phyloP scores from a whole-genome alignment of 345 rosid genomes.

The Brassica cretica region DNA sequence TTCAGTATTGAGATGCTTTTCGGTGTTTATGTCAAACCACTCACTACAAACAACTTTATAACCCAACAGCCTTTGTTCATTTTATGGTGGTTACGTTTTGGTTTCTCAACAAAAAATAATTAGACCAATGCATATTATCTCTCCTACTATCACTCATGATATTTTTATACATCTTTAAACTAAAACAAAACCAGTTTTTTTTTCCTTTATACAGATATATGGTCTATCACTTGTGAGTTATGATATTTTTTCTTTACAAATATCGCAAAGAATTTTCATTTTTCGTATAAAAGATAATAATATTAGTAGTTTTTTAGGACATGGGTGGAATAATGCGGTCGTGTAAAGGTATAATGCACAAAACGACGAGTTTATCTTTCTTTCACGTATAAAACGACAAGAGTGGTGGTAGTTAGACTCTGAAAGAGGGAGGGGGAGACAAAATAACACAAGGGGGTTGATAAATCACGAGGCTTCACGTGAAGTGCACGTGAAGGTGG shows the following conservation, averaged over 20 bases:
- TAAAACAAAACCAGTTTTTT: background rate
- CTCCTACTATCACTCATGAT: background rate
- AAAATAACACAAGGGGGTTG: background rate
- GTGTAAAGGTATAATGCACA: background rate
- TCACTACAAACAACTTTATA: slow-evolving; percentile 7
- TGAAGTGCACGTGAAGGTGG: slow-evolving; percentile 38
- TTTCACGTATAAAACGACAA: slow-evolving; percentile 12
- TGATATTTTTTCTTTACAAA: background rate
- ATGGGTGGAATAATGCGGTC: background rate
- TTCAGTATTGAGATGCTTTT: slow-evolving; percentile 8
- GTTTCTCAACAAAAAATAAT: background rate
- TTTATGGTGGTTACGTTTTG: background rate
- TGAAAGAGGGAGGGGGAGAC: slow-evolving; percentile 1
- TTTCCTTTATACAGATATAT: background rate
- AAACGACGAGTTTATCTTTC: background rate
- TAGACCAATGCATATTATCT: background rate
- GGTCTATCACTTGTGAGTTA: background rate
- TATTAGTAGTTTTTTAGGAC: background rate
- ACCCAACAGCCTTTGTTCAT: background rate
- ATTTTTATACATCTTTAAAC: background rate
- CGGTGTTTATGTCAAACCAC: background rate
- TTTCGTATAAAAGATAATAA: background rate
- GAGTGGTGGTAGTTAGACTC: background rate
- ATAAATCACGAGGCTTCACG: slow-evolving; percentile 36
- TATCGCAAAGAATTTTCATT: background rate